Percentiles rank a stretch among this genome's conserved stretches.
Conservation (phyloP, 768 basidiomycete genomes). For the Gautieria morchelliformis region DNA sequence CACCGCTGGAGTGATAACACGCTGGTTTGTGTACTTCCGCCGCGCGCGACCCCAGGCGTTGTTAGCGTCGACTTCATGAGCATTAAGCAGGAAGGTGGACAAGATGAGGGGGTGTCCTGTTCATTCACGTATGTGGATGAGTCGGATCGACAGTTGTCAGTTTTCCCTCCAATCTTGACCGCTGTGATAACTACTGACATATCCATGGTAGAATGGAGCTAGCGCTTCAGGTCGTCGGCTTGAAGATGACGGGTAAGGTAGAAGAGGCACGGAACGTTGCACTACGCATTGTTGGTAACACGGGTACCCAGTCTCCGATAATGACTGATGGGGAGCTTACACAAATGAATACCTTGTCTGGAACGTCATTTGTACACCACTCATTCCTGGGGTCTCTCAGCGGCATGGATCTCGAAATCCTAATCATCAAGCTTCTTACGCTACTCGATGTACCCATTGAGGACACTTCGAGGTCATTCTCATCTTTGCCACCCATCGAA, state of each 20-base stretch:
- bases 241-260: conserved; percentile 94
- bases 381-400: conserved; percentile 48
- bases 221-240: conserved; percentile 86
- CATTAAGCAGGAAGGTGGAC: conserved; percentile 49
- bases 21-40: conserved; percentile 84
- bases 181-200: conserved; percentile 8
- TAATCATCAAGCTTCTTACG: conserved; percentile 73
- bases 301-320: conserved; percentile 38
- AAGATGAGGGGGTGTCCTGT: conserved; percentile 37
- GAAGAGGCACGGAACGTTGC: conserved; percentile 91
- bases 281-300: conserved; percentile 79
- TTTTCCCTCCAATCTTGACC: conserved; percentile 15
- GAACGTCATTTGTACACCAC: conserved; percentile 35
- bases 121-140: conserved; percentile 90
- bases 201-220: conserved; percentile 71
- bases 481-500: conserved; percentile 52
- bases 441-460: conserved; percentile 61
- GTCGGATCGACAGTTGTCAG: conserved; percentile 80
- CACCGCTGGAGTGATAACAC: conserved; percentile 91
- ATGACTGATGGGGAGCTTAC: conserved; percentile 17
- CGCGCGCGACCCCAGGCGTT: conserved; percentile 68
- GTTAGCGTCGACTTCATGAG: conserved; percentile 89
- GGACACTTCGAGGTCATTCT: conserved; percentile 27
- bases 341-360: conserved; percentile 45
- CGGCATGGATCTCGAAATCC: conserved; percentile 57